Percentiles rank a stretch among this genome's conserved stretches.
Conservation (phyloP, 2,329 filamentous ascomycete genomes). For the Immersiporthe knoxdaviesiana region DNA sequence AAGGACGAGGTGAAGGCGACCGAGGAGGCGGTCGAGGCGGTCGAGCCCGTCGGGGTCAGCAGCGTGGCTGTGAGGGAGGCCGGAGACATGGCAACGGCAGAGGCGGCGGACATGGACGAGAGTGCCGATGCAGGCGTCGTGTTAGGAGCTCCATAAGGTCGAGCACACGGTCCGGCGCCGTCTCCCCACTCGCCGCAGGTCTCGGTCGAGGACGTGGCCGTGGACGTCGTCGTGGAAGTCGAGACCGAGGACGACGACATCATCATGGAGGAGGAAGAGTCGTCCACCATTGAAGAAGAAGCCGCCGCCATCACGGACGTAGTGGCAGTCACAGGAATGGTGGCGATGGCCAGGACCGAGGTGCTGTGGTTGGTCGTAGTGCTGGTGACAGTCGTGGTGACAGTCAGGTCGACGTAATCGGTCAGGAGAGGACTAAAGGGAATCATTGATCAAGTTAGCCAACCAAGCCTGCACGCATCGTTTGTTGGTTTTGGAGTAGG, state of each 20-base stretch:
- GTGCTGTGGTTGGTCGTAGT: not conserved
- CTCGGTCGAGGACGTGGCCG: not conserved
- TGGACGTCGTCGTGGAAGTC: not conserved
- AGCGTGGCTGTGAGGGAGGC: not conserved
- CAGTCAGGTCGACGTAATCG: constrained; percentile 8
- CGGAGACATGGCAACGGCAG: not conserved
- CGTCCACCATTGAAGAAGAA: not conserved
- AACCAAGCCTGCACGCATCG: not conserved
- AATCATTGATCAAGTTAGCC: not conserved
- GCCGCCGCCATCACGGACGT: not conserved
- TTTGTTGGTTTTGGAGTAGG: not conserved
- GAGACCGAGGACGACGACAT: not conserved
- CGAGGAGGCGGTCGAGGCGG: not conserved
- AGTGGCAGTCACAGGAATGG: not conserved
- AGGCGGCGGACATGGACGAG: constrained; percentile 15
- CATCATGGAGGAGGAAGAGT: not conserved
- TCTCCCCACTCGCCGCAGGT: constrained; percentile 28
- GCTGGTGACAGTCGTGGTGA: not conserved
- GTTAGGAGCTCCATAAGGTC: constrained; percentile 28
- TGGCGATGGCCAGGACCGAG: not conserved
- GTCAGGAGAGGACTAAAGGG: constrained; percentile 14
- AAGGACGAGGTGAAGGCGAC: constrained; percentile 12
- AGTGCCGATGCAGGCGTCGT: constrained; percentile 17
- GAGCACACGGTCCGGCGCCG: constrained; percentile 25
- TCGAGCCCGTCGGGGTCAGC: not conserved